Evolutionary conservation across 2,329 filamentous ascomycete genomes (phyloP), one percentile per base, ranked within the genome.

Genomic region (Curvularia spicifera): DNA sequence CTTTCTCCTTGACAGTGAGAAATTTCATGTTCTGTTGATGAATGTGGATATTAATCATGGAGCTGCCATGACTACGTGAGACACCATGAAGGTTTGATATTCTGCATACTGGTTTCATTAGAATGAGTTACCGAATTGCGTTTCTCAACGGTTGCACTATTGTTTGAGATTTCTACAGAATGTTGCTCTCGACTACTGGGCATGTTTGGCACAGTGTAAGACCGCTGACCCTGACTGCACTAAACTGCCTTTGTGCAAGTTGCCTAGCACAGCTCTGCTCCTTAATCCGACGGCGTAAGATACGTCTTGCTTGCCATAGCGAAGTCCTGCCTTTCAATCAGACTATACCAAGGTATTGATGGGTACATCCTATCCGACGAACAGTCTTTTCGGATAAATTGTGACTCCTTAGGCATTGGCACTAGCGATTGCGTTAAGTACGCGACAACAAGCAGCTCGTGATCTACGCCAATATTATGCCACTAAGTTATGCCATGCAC

Each of bases 271-370:
- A 20, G 5, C 9, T 29, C 15, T 33, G 5, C 18, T 42, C 13
- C 3, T 55, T 45, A 40, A 50, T n/a, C 15, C 15, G n/a, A 55
- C 33, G 40, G 50, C 40, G 39, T 58, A 39, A n/a, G 24, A 15
- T 15, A 37, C 7, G 33, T 26, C 35, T 33, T 55, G 33, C 29
- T 43, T 50, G 10, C 5, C 15, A 37, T 18, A 37, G 5, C 33
- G 13, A 15, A 35, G 5, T n/a, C 13, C 5, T 15, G 33, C 15
- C 15, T 35, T 15, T 35, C 33, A 15, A 35, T 35, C 33, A 35
- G 4, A 31, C 10, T 12, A 8, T 8, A 12, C 29, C 9, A 31
- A 31, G 4, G 33, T 9, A n/a, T 35, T 5, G 6, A 18, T 37
- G 6, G 15, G 35, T 37, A 37, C 35, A 4, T 18, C 1, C 7